Evolutionary conservation across 257 asterid species (phyloP).

Genomic region (Solanum microdontum): DNA sequence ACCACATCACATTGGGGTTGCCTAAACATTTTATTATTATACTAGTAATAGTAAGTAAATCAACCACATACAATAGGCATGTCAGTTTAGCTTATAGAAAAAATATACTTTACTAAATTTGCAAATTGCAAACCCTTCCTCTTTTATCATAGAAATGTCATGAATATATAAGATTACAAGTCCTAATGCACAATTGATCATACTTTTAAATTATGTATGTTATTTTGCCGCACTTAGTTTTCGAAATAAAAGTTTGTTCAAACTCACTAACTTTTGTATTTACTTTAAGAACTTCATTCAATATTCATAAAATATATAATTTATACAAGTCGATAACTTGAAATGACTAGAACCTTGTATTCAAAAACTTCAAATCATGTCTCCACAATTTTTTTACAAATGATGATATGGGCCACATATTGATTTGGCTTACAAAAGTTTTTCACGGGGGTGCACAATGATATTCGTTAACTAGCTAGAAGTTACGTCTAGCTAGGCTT

Average conservation of each 20-base stretch:
- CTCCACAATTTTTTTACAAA: background rate
- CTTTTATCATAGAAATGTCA: background rate
- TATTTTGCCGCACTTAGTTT: background rate
- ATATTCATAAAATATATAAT: background rate
- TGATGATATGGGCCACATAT: background rate
- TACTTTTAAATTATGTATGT: background rate
- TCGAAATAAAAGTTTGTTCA: background rate
- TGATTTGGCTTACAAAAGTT: background rate
- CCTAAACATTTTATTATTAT: background rate
- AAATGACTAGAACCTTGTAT: background rate
- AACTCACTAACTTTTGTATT: background rate
- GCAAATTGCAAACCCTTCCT: background rate
- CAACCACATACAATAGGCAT: background rate
- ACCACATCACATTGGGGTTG: constrained; percentile 12
- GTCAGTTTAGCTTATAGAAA: background rate
- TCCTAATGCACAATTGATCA: background rate
- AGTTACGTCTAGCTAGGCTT: background rate
- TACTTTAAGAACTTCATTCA: background rate
- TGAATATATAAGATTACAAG: background rate
- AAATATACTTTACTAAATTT: background rate
- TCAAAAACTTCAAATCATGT: background rate
- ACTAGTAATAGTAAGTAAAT: background rate
- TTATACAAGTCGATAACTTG: background rate
- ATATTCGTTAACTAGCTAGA: background rate
- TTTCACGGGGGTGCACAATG: background rate